Evolutionary conservation across 2,329 filamentous ascomycete species (phyloP), one percentile per base, ranked within the genome.

Genomic region (Phialophora chinensis): DNA sequence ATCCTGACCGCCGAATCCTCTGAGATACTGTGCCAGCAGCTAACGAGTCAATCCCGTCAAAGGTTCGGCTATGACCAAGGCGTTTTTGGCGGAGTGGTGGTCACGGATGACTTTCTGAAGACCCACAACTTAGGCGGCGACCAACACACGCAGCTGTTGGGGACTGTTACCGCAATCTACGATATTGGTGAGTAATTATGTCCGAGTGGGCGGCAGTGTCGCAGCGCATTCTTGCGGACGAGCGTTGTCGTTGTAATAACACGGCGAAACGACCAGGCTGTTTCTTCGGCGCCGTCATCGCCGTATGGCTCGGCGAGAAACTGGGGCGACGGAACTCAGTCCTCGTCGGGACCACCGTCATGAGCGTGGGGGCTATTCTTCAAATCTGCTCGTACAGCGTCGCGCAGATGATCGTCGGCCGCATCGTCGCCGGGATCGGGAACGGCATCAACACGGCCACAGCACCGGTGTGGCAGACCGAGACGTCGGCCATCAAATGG

Each of bases 131-230:
- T 86, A 1, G 75, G 73, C 33, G 80, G 80, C 3, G 76, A 76
- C 35, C 74, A 70, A 38, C 74, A 71, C 64, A 79, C 74, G 69
- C 50, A 42, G 23, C 62, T 65, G 4, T 42, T 71, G n/a, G 67
- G 69, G n/a, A 85, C 84, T 0, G 83, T 86, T 17, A 85, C 84
- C 0, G 85, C 85, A 1, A 83, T 87, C 62, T 87, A 87, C 73
- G 84, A 87, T 68, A 79, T 88, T 35, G 42, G 42, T 47, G 5
- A 14, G 42, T 47, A n/a, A n/a, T n/a, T n/a, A 27, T 27, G 4
- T 27, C 27, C 27, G 27, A 31, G 29, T 6, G 29, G 29, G 29
- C 29, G 29, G 6, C 27, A 8, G 2, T 8, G 29, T 31, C 29
- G 8, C n/a, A n/a, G n/a, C n/a, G n/a, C 7, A 31, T 31, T 6